phyloP scores from a whole-genome alignment of 176 grass and related monocot genomes.

The Rhynchospora breviuscula region DNA sequence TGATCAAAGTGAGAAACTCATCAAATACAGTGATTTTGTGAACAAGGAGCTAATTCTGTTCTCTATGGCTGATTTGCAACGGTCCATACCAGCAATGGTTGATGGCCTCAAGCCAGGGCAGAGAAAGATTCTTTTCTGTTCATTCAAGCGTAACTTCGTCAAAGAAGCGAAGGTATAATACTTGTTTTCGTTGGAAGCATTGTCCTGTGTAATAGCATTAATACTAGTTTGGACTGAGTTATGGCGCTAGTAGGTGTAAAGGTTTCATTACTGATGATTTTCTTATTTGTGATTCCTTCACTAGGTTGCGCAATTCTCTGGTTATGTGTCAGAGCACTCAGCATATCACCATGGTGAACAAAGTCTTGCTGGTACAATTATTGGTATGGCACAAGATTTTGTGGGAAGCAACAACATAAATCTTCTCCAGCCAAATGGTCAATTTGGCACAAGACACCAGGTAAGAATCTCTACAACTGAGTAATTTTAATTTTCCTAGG shows the following conservation, averaged over 20 bases:
- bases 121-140: slow-evolving; percentile 31
- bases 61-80: slow-evolving; percentile 79
- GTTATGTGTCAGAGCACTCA: slow-evolving; percentile 48
- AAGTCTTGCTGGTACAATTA: slow-evolving; percentile 40
- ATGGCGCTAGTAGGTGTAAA: neutral
- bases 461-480: slow-evolving; percentile 9
- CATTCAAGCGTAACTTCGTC: slow-evolving; percentile 26
- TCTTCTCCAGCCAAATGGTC: slow-evolving; percentile 38
- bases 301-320: slow-evolving; percentile 43
- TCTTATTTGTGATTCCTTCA: neutral
- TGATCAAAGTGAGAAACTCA: slow-evolving; percentile 40
- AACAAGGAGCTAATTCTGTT: slow-evolving; percentile 91
- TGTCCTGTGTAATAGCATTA: neutral
- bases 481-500: neutral
- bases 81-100: slow-evolving; percentile 51
- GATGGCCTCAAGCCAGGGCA: slow-evolving; percentile 41
- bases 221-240: neutral
- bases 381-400: slow-evolving; percentile 59
- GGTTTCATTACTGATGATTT: neutral
- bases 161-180: slow-evolving; percentile 32
- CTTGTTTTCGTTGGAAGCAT: neutral
- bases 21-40: slow-evolving; percentile 91
- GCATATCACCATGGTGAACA: slow-evolving; percentile 51
- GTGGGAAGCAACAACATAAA: slow-evolving; percentile 54
- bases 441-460: slow-evolving; percentile 49